Conservation (phyloP, 495 filamentous ascomycete genomes). For the Penicillium maclennaniae region DNA sequence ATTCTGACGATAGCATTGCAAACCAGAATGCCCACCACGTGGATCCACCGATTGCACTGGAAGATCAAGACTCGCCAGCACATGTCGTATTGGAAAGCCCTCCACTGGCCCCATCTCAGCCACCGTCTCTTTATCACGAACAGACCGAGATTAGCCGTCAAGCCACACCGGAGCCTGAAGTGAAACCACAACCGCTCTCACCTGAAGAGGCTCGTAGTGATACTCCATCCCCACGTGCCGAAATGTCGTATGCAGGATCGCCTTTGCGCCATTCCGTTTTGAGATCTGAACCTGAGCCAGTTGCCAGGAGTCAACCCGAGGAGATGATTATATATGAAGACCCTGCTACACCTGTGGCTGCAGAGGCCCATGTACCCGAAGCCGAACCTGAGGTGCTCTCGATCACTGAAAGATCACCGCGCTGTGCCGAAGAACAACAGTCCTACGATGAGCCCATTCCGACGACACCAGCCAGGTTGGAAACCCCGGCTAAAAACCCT, state of each 20-base stretch:
- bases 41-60: slow-evolving; percentile 51
- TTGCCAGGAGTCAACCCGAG: slow-evolving; percentile 14
- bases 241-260: neutral
- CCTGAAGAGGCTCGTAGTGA: slow-evolving; percentile 9
- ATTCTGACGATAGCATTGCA: slow-evolving; percentile 26
- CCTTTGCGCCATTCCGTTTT: slow-evolving; percentile 5
- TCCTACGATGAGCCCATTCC: neutral
- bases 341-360: slow-evolving; percentile 27
- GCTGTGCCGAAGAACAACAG: slow-evolving; percentile 1
- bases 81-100: slow-evolving; percentile 28
- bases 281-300: slow-evolving; percentile 6
- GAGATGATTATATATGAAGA: slow-evolving; percentile 44
- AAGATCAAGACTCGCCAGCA: slow-evolving; percentile 52
- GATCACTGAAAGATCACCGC: slow-evolving; percentile 13
- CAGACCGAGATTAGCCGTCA: slow-evolving; percentile 1
- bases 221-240: slow-evolving; percentile 4
- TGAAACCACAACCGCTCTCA: slow-evolving; percentile 12
- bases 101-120: slow-evolving; percentile 18
- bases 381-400: slow-evolving; percentile 9
- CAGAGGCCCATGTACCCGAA: slow-evolving; percentile 1
- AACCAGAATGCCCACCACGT: slow-evolving; percentile 30
- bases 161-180: slow-evolving; percentile 6
- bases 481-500: slow-evolving; percentile 11
- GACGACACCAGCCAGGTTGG: neutral
- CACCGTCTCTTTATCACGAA: slow-evolving; percentile 1